phyloP scores from a whole-genome alignment of 495 filamentous ascomycete species.

The Neurospora sublineolata region DNA sequence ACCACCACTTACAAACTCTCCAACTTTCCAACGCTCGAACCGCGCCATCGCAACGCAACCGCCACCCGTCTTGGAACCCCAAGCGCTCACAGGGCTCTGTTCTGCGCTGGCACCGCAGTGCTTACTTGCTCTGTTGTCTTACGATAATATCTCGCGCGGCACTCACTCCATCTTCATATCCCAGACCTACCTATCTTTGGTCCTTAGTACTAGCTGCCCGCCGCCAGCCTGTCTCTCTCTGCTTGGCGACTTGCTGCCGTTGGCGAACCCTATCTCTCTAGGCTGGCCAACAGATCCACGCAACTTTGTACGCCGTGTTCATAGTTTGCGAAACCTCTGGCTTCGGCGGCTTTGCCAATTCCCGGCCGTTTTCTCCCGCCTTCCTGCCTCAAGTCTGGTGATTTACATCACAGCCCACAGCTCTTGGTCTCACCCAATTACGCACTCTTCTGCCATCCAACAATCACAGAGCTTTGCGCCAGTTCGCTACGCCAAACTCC shows the following conservation, averaged over 20 bases:
- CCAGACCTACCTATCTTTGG: neutral
- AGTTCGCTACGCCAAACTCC: neutral
- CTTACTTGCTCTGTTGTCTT: slow-evolving; percentile 5
- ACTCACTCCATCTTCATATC: neutral
- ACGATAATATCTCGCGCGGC: slow-evolving; percentile 12
- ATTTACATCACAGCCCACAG: neutral
- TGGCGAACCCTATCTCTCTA: neutral
- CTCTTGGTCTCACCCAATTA: neutral
- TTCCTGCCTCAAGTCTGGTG: neutral
- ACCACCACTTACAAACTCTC: neutral
- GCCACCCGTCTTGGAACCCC: neutral
- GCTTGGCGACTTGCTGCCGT: neutral
- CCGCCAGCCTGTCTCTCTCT: neutral
- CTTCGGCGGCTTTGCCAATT: neutral
- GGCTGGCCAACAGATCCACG: neutral
- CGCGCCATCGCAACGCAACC: neutral
- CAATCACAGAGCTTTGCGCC: neutral
- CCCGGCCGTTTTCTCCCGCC: neutral
- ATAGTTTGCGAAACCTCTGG: neutral
- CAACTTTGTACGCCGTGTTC: neutral
- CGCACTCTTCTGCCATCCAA: neutral
- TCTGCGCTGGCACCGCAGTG: neutral
- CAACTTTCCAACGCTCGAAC: neutral
- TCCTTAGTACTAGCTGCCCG: neutral
- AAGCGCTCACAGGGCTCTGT: neutral